Evolutionary conservation across 1,284 basidiomycete species (phyloP).

Genomic region (Cutaneotrichosporon mucoides): DNA sequence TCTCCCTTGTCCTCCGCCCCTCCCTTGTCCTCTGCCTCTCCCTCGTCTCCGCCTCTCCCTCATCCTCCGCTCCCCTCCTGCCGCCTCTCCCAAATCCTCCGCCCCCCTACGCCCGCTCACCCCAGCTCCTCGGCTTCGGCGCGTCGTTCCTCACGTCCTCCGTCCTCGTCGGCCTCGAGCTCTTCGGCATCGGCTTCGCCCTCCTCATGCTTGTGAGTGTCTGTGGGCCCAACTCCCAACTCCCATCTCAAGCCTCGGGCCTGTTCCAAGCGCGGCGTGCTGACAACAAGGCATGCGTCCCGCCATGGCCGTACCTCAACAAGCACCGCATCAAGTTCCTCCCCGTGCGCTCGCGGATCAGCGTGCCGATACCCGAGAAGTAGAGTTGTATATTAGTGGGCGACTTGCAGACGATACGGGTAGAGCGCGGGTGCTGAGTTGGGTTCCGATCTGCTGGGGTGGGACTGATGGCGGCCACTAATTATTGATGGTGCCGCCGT

Average conservation of each 20-base stretch:
- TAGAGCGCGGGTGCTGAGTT: no score
- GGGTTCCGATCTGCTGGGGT: no score
- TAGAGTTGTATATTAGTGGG: slow-evolving; percentile 1
- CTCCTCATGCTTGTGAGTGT: slow-evolving; percentile 30
- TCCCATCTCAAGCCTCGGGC: not conserved
- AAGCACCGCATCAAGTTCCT: slow-evolving; percentile 35
- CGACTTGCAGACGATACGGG: no score
- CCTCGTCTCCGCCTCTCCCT: not conserved
- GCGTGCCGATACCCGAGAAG: not conserved
- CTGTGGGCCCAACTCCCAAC: not conserved
- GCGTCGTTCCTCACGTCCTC: slow-evolving; percentile 29
- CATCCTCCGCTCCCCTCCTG: not conserved
- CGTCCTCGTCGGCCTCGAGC: slow-evolving; percentile 36
- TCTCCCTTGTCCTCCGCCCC: no score
- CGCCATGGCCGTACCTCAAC: slow-evolving; percentile 42
- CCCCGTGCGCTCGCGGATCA: slow-evolving; percentile 24
- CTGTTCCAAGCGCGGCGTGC: not conserved
- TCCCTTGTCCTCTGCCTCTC: no score
- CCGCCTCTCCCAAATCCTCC: not conserved
- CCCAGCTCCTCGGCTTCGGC: slow-evolving; percentile 32
- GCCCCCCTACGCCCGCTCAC: not conserved
- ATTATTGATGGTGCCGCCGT: no score
- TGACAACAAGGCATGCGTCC: slow-evolving; percentile 24
- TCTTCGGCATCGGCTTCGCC: slow-evolving; percentile 33
- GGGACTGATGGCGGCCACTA: no score